Base-by-base conservation (phyloP, 179 eudicot species). In the Silene vulgaris region DNA sequence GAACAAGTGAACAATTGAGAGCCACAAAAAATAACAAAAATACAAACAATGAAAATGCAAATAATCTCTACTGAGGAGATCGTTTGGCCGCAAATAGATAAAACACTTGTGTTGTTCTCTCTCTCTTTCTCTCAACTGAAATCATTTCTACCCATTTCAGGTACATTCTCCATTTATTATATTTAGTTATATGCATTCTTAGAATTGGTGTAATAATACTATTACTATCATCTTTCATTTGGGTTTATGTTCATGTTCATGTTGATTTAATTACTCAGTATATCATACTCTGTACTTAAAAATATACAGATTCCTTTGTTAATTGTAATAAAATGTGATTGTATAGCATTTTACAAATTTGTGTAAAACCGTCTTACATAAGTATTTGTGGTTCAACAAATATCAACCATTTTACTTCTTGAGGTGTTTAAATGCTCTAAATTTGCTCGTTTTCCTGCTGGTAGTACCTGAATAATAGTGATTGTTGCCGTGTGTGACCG, bases 111-210 rank as follows among this genome's bases (percentile, higher is more conserved):
- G 21, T 17, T 59, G 26, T 65, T 14, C 29, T 61, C 29, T 20
- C 14, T 65, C 19, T 30, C 20, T 16, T 20, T 65, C 20, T 29
- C 0, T 28, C 29, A 0, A 6, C 32, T 28, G 45, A 13, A 1
- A 29, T 30, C 13, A 65, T 65, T 19, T 30, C 69, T 29, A 16
- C 69, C 69, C 43, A 65, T 65, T 65, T 65, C 69, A 65, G 69
- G 69, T 65, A 65, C 43, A 65, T 16, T 21, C 6, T 62, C 2
- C 48, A 8, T 62, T 26, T 62, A 6, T 59, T 59, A 59, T 19
- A 37, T 4, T 30, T 30, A 30, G 4, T 23, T 23, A 23, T 23
- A 4, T 56, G 60, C 17, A 19, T 1, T 56, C 19, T 56, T 56
- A 13, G 60, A 30, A 30, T 30, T 30, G 35, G 4, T 30, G 35